phyloP scores from a whole-genome alignment of 192 early-diverging fungal genomes.

The Podila minutissima region DNA sequence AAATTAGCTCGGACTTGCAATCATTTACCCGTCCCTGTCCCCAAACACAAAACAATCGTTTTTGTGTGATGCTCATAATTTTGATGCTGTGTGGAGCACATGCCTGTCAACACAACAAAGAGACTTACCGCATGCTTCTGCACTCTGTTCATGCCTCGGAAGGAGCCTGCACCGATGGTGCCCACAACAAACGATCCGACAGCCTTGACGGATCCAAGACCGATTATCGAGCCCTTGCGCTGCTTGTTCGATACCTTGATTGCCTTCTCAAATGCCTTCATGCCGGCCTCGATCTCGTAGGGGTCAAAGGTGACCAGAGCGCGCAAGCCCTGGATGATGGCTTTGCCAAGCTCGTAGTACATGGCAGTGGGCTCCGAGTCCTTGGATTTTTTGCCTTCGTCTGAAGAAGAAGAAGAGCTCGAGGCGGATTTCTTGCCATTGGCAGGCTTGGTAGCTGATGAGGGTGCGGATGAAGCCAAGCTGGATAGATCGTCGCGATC shows the following conservation, averaged over 20 bases:
- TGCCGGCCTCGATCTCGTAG: conserved; percentile 71
- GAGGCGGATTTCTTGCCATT: background rate
- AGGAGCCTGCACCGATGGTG: conserved; percentile 53
- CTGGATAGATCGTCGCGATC: background rate
- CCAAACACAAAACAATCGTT: background rate
- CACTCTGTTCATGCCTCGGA: conserved; percentile 64
- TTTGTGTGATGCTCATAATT: background rate
- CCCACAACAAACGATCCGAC: conserved; percentile 56
- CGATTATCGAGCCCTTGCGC: conserved; percentile 63
- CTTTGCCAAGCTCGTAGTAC: conserved; percentile 79
- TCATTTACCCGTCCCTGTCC: background rate
- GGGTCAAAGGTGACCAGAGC: conserved; percentile 84
- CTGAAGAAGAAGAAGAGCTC: conserved; percentile 1
- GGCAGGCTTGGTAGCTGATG: no score
- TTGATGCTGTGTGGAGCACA: background rate
- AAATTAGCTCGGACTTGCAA: no score
- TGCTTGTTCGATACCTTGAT: conserved; percentile 67
- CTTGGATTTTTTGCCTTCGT: conserved; percentile 2
- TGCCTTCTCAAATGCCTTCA: conserved; percentile 68
- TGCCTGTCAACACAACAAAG: background rate
- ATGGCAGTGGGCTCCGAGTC: conserved; percentile 61
- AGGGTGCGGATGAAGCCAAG: no score
- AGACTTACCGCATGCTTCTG: conserved; percentile 70
- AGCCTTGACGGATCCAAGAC: conserved; percentile 59
- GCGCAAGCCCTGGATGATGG: conserved; percentile 73